phyloP scores from a whole-genome alignment of 108 stramenopile genomes.

The Cyclotella distinguenda region DNA sequence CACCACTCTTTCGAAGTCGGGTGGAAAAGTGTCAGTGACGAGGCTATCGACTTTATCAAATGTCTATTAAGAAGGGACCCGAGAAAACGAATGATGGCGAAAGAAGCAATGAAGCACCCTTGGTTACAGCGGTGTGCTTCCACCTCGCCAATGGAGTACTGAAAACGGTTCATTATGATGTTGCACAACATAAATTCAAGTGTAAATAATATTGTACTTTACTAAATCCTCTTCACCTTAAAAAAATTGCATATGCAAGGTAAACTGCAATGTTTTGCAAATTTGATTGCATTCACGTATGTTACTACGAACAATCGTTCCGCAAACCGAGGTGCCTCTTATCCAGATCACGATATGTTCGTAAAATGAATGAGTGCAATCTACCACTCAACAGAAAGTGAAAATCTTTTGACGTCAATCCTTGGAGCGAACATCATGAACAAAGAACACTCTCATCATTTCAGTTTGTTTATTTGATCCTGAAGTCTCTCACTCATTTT shows the following conservation, averaged over 20 bases:
- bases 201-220: too few relatives aligned
- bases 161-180: not conserved
- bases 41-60: constrained; percentile 25
- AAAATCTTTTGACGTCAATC: not conserved
- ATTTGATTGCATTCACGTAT: too few relatives aligned
- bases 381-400: too few relatives aligned
- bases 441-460: not conserved
- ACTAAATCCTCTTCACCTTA: too few relatives aligned
- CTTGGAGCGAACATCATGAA: not conserved
- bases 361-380: too few relatives aligned
- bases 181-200: not conserved
- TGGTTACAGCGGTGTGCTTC: constrained; percentile 11
- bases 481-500: constrained; percentile 67
- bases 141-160: not conserved
- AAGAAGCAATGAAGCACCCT: constrained; percentile 50
- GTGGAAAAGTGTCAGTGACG: constrained; percentile 12
- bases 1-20: constrained; percentile 17
- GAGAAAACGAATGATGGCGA: constrained; percentile 50
- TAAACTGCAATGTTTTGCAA: too few relatives aligned
- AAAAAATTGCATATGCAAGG: too few relatives aligned
- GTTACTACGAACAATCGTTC: too few relatives aligned
- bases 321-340: too few relatives aligned
- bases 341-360: too few relatives aligned
- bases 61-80: constrained; percentile 50
- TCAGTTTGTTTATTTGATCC: constrained; percentile 62